Percentiles rank a stretch among this genome's conserved stretches.
Evolutionary conservation across 306 rosid genomes (phyloP).

Genomic region (Delonix regia): DNA sequence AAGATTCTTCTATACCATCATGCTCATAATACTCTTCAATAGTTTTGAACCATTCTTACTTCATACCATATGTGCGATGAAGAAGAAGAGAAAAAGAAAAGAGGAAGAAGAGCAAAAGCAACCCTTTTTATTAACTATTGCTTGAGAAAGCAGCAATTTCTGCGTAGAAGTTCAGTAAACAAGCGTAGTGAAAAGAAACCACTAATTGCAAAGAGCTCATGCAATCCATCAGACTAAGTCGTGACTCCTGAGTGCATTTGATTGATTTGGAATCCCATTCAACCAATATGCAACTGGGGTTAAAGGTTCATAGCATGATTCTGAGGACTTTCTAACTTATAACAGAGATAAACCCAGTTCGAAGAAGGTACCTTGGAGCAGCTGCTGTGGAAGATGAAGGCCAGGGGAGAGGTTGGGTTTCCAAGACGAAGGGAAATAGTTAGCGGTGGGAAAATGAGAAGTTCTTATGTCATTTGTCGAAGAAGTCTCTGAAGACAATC

Average conservation of each 20-base stretch:
- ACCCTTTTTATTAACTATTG: not conserved
- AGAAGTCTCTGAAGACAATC: not conserved
- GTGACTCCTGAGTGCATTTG: not conserved
- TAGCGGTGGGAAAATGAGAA: slow-evolving; percentile 22
- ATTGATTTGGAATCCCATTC: not conserved
- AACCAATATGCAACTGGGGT: not conserved
- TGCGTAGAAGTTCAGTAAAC: not conserved
- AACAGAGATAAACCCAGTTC: not conserved
- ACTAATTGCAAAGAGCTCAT: slow-evolving; percentile 6
- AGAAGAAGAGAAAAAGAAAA: not conserved
- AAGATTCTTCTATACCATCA: not conserved
- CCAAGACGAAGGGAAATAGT: slow-evolving; percentile 19
- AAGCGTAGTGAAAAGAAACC: slow-evolving; percentile 8
- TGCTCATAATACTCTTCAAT: not conserved
- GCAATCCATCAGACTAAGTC: not conserved
- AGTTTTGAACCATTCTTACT: not conserved
- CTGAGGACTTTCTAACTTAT: not conserved
- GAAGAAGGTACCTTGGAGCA: slow-evolving; percentile 33
- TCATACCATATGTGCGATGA: not conserved
- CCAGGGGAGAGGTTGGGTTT: not conserved
- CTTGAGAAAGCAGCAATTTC: slow-evolving; percentile 2
- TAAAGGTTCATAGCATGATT: not conserved
- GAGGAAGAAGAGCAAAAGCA: slow-evolving; percentile 1
- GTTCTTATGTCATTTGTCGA: not conserved
- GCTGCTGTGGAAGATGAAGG: slow-evolving; percentile 19